Base-by-base conservation (phyloP, 306 rosid genomes). In the Chamaecrista fasciculata region DNA sequence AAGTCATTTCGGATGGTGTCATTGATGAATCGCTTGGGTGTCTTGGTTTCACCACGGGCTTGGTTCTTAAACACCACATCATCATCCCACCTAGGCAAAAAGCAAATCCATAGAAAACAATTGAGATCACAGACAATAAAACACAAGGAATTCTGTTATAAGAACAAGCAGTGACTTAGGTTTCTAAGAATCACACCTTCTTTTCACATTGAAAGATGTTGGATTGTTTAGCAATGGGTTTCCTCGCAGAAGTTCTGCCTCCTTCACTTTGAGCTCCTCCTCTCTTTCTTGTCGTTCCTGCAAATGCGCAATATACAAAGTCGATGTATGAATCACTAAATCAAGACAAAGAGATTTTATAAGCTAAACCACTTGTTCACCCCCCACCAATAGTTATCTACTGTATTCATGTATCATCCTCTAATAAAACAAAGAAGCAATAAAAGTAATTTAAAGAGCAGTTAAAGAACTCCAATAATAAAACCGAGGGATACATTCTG, bases 11-110 rank as follows among this genome's bases (percentile, higher is more conserved):
- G 33, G 61, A 87, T 86, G 6, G 94, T 85, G 48, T 87, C 94
- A 9, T 85, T 87, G 68, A 87, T 83, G 70, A 87, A 85, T 36
- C 90, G 86, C 76, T 87, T 85, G 0, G 90, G 76, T 18, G 81
- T 40, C 85, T 87, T 87, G 66, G 90, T 76, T 79, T 87, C 94
- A 21, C 94, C 65, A 5, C 94, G 85, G 15, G 90, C 79, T 67
- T 86, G 90, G 58, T 82, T 86, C 74, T 86, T 86, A 47, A 85
- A 85, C 62, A 85, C 90, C 61, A 47, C 52, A 24, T 40, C 68
- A 8, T 62, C 71, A 34, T 66, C 57, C 71, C 58, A 66, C 58
- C 58, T 82, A 55, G 23, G 24, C 66, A 76, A 6, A 43, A 62
- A 47, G 6, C 21, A 52, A 58, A 34, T 18, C 8, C 65, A 33